Evolutionary conservation across 108 stramenopile species (phyloP), one percentile per base, ranked within the genome.

Genomic region (Nannochloropsis granulata): DNA sequence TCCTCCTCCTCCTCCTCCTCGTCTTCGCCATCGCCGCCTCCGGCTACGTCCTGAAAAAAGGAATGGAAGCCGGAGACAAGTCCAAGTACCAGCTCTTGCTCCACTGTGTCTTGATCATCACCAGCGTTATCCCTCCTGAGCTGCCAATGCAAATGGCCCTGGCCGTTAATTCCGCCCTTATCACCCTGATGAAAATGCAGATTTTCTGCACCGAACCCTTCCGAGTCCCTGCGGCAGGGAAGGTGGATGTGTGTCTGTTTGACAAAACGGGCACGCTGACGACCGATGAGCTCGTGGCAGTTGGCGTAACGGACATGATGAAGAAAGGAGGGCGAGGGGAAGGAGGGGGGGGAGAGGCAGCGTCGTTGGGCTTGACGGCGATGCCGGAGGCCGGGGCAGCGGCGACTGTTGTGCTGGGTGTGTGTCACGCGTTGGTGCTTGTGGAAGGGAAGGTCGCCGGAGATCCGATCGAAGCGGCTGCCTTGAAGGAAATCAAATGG

Each of bases 211-310:
- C 97, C 8, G 97, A 92, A 84, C 97, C 97, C 42, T 97, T 92
- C 84, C 92, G 96, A 14, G 96, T 98, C 23, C 97, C 97, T 24
- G 93, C 96, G 78, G 97, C 97, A 23, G 97, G 97, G 43, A 96
- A 96, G 90, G 84, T 98, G 21, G 94, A 96, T 85, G 84, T 92
- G n/a, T 97, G 96, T 88, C 90, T 98, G 46, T 98, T 97, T 90
- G 97, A 98, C 92, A 98, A 98, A 90, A 98, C 97, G 12, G 97
- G 97, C 8, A 98, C 97, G 19, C 86, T 98, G 78, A 98, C 97
- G 12, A 98, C 97, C 0, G 97, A 98, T 89, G 95, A 97, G 87
- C 88, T 98, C 25, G 96, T 98, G 14, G 95, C 97, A 1, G 96
- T 96, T 25, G 97, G 97, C 82, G 95, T 98, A 0, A 88, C 88